Evolutionary conservation across 1,139 yeast species (phyloP), one percentile per base, ranked within the genome.

Genomic region (Pneumocystis sp.): DNA sequence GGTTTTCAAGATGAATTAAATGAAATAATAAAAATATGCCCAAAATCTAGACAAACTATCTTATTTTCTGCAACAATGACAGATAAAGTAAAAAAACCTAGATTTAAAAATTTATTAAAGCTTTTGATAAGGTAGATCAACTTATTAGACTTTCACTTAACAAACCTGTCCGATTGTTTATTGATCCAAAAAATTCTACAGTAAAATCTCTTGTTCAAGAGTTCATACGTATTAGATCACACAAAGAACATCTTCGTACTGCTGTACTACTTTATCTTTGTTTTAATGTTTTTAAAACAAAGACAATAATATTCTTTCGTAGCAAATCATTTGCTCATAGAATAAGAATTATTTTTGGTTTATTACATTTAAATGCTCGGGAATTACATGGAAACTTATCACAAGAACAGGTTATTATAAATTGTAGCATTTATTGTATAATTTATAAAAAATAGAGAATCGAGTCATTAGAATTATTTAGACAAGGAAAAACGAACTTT

Each of bases 11-110:
- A 85, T 64, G 98, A 93, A 77, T 79, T 93, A 72, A 86, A 90
- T 10, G 98, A 93, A 74, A 91, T 93, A 68, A 81, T 95, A 75
- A 82, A 88, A 35, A 79, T 91, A 67, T 81, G 95, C 71, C 98
- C 99, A 50, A 82, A 85, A 66, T 89, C 89, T 76, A 84, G 98
- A 74, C 99, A 93, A 77, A 91, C 97, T 0, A 78, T 95, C 77
- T 79, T 93, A 72, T 93, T 91, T 73, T 93, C 98, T 21, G 98
- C 98, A 63, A 95, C 99, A 8, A 93, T 95, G 98, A 93, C 90
- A 85, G 73, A 90, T 91, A 71, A 91, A 89, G 73, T 59, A 59
- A 39, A 21, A 59, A 21, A 21, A 42, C 3, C 2, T 31, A 25
- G 5, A 39, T 42, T 25, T 59, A 31, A 25, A 21, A 39, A 42